A percentile compares a stretch with the other conserved stretches of the same genome.
These are phyloP conservation scores for Closterium sp. DNA, from an alignment of 139 green algal genomes.

Conservation along the genomic window DNA sequence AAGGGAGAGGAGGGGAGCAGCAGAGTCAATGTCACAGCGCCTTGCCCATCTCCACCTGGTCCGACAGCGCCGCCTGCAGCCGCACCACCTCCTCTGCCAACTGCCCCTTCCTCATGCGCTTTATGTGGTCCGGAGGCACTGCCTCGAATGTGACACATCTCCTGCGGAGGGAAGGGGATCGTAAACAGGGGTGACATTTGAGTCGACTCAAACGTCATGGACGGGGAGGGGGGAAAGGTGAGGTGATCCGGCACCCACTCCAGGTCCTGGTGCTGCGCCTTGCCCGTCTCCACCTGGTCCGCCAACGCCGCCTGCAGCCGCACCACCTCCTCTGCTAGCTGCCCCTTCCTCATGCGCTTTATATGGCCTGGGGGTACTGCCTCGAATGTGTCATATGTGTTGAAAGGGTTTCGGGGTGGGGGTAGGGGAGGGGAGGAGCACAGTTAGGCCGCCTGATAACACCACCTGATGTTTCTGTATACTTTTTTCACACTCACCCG, in stretches of 20 bases:
- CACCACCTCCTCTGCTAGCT: no score
- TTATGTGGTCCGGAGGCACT: slow-evolving; percentile 6
- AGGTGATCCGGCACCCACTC: no score
- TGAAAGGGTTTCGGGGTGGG: no score
- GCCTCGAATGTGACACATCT: slow-evolving; percentile 17
- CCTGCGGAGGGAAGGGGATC: neutral
- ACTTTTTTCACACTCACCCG: neutral
- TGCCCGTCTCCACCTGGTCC: no score
- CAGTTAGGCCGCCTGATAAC: no score
- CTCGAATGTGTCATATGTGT: slow-evolving; percentile 10
- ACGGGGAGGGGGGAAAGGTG: no score
- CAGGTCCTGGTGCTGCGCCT: no score
- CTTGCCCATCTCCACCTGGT: slow-evolving; percentile 20
- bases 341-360: neutral
- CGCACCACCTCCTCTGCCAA: slow-evolving; percentile 3
- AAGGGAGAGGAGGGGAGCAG: neutral
- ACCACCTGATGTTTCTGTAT: neutral
- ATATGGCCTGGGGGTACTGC: neutral
- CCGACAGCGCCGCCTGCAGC: slow-evolving; percentile 22
- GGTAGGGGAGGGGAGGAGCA: neutral
- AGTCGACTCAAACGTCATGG: no score
- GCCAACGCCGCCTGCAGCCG: no score
- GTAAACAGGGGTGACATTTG: no score
- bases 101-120: slow-evolving; percentile 11
- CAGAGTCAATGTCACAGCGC: neutral